Percentiles rank a stretch among this genome's conserved stretches.
These are phyloP conservation scores for Rhizopogon vinicolor DNA, from an alignment of 768 basidiomycete species.

Conservation along the genomic window DNA sequence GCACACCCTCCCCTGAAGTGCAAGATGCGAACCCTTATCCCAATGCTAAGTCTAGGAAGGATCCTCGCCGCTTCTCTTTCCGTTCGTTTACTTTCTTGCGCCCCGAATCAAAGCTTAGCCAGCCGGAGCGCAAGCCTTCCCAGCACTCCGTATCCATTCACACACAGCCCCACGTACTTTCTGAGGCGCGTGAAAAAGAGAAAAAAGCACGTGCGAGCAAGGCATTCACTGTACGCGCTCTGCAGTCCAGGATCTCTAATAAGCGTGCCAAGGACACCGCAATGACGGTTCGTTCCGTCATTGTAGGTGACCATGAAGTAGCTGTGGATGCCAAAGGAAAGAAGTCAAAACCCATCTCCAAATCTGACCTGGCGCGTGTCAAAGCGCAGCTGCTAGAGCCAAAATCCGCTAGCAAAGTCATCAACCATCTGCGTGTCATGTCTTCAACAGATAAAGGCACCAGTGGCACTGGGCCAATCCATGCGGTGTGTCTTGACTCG, in stretches of 20 bases:
- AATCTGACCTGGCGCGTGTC: constrained; percentile 54
- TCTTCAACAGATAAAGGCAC: constrained; percentile 27
- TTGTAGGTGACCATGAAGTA: constrained; percentile 48
- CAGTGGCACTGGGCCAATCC: constrained; percentile 47
- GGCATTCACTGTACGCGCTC: constrained; percentile 25
- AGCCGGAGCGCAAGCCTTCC: constrained; percentile 27
- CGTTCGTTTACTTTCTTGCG: constrained; percentile 40
- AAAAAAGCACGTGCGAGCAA: constrained; percentile 35
- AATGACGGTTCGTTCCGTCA: constrained; percentile 57
- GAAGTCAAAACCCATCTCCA: constrained; percentile 38
- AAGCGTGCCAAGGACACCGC: constrained; percentile 65
- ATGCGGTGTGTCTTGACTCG: constrained; percentile 68
- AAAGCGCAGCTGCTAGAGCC: constrained; percentile 65
- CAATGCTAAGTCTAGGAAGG: constrained; percentile 13
- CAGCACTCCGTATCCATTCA: constrained; percentile 5
- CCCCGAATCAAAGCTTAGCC: constrained; percentile 23
- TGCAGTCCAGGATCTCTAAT: constrained; percentile 38
- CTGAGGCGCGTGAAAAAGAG: constrained; percentile 33
- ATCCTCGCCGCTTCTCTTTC: constrained; percentile 44
- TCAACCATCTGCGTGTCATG: constrained; percentile 61
- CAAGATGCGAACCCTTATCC: not conserved
- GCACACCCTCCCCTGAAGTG: constrained; percentile 11
- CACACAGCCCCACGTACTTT: constrained; percentile 20
- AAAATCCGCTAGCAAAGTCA: constrained; percentile 65
- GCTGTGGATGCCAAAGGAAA: constrained; percentile 25